phyloP scores from a whole-genome alignment of 345 rosid species.

The Euphorbia tirucalli region DNA sequence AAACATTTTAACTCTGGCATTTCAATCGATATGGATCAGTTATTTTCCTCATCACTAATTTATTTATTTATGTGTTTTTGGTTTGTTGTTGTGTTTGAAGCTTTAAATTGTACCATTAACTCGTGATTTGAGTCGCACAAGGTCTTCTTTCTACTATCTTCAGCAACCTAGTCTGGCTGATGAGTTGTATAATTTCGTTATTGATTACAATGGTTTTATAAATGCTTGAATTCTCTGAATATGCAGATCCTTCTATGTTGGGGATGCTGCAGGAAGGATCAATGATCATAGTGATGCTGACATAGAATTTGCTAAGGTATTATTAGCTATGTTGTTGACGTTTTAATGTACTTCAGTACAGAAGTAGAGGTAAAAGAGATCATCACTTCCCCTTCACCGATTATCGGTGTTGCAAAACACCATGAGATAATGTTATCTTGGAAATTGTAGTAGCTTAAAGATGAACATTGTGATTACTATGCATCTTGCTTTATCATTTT shows the following conservation, averaged over 20 bases:
- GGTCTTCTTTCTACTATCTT: not conserved
- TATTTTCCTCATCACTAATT: constrained; percentile 21
- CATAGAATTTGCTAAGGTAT: constrained; percentile 78
- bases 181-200: not conserved
- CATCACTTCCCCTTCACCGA: too few relatives aligned
- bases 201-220: not conserved
- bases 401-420: not conserved
- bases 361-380: too few relatives aligned
- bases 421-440: not conserved
- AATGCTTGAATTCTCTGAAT: not conserved
- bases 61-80: not conserved
- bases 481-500: not conserved
- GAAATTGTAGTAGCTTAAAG: not conserved
- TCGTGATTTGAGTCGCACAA: not conserved
- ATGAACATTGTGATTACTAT: not conserved
- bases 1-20: constrained; percentile 83
- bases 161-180: not conserved
- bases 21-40: constrained; percentile 75
- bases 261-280: constrained; percentile 92
- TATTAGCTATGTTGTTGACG: not conserved
- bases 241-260: constrained; percentile 87
- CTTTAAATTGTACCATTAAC: not conserved
- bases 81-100: not conserved
- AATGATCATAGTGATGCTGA: constrained; percentile 88
- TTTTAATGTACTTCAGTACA: too few relatives aligned